Percentiles rank a stretch among this genome's conserved stretches.
phyloP scores from a whole-genome alignment of 257 asterid species.

The Rubia yunnanensis region DNA sequence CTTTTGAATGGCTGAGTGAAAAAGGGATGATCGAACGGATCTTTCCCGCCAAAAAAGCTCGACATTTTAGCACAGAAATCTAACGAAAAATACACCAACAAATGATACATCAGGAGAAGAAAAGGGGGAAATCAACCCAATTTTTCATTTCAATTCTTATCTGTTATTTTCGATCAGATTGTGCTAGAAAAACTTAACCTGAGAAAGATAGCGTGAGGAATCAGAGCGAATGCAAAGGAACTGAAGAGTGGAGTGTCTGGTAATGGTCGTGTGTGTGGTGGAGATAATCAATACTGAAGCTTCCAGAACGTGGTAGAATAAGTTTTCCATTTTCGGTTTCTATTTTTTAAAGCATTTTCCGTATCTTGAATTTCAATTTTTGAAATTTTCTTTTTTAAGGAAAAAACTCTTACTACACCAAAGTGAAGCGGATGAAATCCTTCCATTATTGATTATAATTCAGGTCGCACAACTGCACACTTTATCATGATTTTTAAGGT shows the following conservation, averaged over 20 bases:
- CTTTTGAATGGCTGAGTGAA: constrained; percentile 51
- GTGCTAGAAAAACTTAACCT: neutral
- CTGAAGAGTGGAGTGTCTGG: neutral
- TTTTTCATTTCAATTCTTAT: neutral
- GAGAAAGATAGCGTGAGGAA: neutral
- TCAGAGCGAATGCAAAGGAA: neutral
- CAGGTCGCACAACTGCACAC: too few species aligned
- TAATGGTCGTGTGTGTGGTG: neutral
- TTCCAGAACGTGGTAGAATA: constrained; percentile 1
- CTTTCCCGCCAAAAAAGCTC: constrained; percentile 63
- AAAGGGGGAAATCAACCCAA: neutral
- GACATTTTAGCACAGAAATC: constrained; percentile 28
- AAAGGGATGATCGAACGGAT: constrained; percentile 72
- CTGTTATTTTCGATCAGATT: too few species aligned
- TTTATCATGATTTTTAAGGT: too few species aligned
- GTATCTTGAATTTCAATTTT: too few species aligned
- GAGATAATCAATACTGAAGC: neutral
- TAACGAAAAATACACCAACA: neutral
- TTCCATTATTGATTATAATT: too few species aligned
- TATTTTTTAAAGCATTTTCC: too few species aligned
- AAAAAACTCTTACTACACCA: too few species aligned
- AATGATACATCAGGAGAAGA: neutral
- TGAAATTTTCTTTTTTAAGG: too few species aligned
- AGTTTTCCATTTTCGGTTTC: too few species aligned
- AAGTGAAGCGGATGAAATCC: too few species aligned